Conservation (phyloP, 2,329 filamentous ascomycete species). For the Fusarium sublunatum region DNA sequence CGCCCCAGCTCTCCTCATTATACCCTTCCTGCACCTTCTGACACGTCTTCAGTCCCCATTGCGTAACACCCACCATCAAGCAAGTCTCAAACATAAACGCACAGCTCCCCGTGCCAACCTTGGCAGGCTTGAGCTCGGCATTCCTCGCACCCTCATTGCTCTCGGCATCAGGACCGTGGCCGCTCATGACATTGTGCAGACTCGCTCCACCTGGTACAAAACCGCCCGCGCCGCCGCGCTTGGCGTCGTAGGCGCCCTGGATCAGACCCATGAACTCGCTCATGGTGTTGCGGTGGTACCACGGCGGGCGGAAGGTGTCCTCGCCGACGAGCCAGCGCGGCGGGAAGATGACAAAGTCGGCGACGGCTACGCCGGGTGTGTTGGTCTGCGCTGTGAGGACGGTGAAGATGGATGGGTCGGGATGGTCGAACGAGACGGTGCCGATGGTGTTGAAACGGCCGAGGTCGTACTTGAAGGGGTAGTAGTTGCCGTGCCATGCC, state of each 20-base stretch:
- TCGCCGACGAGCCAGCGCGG: slow-evolving; percentile 77
- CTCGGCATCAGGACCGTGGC: slow-evolving; percentile 70
- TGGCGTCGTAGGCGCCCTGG: slow-evolving; percentile 69
- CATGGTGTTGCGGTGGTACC: slow-evolving; percentile 78
- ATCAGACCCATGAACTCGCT: slow-evolving; percentile 74
- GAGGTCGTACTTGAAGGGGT: slow-evolving; percentile 85
- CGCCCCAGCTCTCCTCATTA: slow-evolving; percentile 83
- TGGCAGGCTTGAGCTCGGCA: slow-evolving; percentile 64
- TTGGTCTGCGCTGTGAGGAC: slow-evolving; percentile 73
- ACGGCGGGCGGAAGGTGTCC: slow-evolving; percentile 77
- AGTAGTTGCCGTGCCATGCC: slow-evolving; percentile 84
- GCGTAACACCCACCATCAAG: slow-evolving; percentile 76
- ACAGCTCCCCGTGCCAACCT: slow-evolving; percentile 70
- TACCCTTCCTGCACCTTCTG: slow-evolving; percentile 73
- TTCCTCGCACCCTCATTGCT: slow-evolving; percentile 67
- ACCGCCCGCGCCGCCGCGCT: slow-evolving; percentile 63
- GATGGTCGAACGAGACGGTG: slow-evolving; percentile 79
- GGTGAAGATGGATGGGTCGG: slow-evolving; percentile 82
- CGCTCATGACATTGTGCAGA: slow-evolving; percentile 78
- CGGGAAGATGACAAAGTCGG: slow-evolving; percentile 79
- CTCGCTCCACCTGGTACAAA: slow-evolving; percentile 70
- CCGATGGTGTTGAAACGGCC: slow-evolving; percentile 81
- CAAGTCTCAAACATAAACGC: slow-evolving; percentile 78
- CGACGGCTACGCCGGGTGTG: slow-evolving; percentile 70
- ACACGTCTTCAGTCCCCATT: slow-evolving; percentile 73